phyloP scores from a whole-genome alignment of 1,139 yeast species.

The Scheffersomyces illinoinensis region DNA sequence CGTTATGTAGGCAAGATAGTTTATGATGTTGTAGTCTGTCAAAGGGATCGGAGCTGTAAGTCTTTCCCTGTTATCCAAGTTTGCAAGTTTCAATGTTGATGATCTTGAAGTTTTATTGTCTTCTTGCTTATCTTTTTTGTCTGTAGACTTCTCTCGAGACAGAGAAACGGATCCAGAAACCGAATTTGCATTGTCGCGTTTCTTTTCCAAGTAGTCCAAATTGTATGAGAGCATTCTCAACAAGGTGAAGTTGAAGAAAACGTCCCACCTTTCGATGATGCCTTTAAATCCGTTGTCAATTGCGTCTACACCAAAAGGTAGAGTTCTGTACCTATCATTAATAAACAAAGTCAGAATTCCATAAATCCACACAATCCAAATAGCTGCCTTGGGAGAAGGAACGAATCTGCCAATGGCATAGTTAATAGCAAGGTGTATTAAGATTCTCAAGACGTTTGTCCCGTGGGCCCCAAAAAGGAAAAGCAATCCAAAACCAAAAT shows the following conservation, averaged over 20 bases:
- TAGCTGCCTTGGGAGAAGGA: constrained; percentile 29
- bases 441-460: constrained; percentile 60
- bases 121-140: constrained; percentile 1
- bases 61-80: constrained; percentile 64
- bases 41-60: constrained; percentile 63
- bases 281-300: constrained; percentile 69
- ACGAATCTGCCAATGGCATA: constrained; percentile 53
- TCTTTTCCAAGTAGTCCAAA: constrained; percentile 66
- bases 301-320: constrained; percentile 50
- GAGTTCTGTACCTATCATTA: constrained; percentile 65
- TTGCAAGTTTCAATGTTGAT: constrained; percentile 10
- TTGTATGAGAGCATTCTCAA: constrained; percentile 82
- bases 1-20: constrained; percentile 73
- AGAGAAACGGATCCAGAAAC: neutral
- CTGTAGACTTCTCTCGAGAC: constrained; percentile 3
- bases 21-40: constrained; percentile 57
- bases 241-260: constrained; percentile 85
- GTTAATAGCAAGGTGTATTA: constrained; percentile 56
- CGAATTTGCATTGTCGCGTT: constrained; percentile 6
- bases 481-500: constrained; percentile 66
- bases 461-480: constrained; percentile 85
- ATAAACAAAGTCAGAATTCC: constrained; percentile 75
- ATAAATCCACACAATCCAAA: constrained; percentile 64
- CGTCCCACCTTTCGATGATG: constrained; percentile 90
- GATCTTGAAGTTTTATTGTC: neutral